Percentiles rank a stretch among this genome's conserved stretches.
phyloP scores from a whole-genome alignment of 2,329 filamentous ascomycete species.

The Penicillium sp. region DNA sequence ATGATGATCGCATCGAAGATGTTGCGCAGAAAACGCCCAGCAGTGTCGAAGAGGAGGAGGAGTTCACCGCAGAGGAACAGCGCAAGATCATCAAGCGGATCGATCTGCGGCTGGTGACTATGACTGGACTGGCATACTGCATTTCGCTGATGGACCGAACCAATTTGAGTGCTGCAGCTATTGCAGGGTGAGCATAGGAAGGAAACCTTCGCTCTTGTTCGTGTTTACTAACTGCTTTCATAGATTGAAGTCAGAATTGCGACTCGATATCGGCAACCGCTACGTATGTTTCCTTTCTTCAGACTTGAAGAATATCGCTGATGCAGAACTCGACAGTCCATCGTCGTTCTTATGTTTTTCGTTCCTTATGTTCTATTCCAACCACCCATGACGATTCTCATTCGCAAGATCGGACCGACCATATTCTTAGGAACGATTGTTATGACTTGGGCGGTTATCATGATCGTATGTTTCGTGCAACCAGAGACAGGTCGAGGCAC shows the following conservation, averaged over 20 bases:
- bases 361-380: constrained; percentile 38
- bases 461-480: constrained; percentile 28
- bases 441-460: constrained; percentile 33
- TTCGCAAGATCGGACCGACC: constrained; percentile 36
- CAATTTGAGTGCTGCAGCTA: constrained; percentile 68
- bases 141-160: constrained; percentile 78
- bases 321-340: constrained; percentile 24
- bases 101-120: constrained; percentile 67
- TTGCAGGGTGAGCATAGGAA: constrained; percentile 61
- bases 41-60: constrained; percentile 16
- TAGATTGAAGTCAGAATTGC: constrained; percentile 23
- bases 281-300: constrained; percentile 16
- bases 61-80: constrained; percentile 57
- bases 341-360: constrained; percentile 39
- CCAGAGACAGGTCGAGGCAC: no score
- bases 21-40: constrained; percentile 7
- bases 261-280: constrained; percentile 17
- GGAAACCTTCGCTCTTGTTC: not conserved
- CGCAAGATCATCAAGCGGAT: constrained; percentile 70
- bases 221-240: constrained; percentile 14
- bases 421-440: constrained; percentile 33
- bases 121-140: constrained; percentile 71
- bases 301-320: not conserved
- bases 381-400: constrained; percentile 35
- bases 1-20: constrained; percentile 23